These are phyloP conservation scores for Coniella lustricola DNA, from an alignment of 2,329 filamentous ascomycete genomes.

Conservation along the genomic window DNA sequence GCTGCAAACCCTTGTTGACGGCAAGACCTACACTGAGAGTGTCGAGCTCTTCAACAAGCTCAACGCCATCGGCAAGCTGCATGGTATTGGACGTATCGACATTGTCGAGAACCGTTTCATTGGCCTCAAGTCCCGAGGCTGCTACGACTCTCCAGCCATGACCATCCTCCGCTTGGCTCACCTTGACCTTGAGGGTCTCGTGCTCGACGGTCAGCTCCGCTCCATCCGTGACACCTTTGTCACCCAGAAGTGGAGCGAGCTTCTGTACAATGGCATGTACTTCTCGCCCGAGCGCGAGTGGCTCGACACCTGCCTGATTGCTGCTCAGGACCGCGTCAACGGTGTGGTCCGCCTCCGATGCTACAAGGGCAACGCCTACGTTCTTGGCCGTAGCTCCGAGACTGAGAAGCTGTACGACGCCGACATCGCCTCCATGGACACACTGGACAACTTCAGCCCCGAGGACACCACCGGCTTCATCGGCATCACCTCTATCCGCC, in stretches of 20 bases:
- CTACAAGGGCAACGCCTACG: slow-evolving; percentile 38
- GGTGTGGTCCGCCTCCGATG: slow-evolving; percentile 26
- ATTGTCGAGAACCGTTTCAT: slow-evolving; percentile 58
- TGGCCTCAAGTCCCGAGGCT: slow-evolving; percentile 72
- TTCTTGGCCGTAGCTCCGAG: slow-evolving; percentile 37
- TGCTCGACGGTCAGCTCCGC: slow-evolving; percentile 52
- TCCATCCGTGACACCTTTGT: slow-evolving; percentile 52
- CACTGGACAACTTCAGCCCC: slow-evolving; percentile 18
- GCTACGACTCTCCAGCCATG: slow-evolving; percentile 64
- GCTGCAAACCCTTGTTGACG: slow-evolving; percentile 35
- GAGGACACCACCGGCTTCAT: slow-evolving; percentile 32
- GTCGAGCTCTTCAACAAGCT: slow-evolving; percentile 65
- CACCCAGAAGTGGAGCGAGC: slow-evolving; percentile 42
- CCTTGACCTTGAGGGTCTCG: slow-evolving; percentile 40
- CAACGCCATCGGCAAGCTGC: slow-evolving; percentile 63
- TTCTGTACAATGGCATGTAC: slow-evolving; percentile 37
- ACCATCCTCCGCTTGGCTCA: slow-evolving; percentile 33
- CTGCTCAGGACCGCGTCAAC: slow-evolving; percentile 47
- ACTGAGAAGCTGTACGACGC: slow-evolving; percentile 45
- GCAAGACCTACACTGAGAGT: slow-evolving; percentile 58
- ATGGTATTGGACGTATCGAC: slow-evolving; percentile 75
- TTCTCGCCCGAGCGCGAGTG: slow-evolving; percentile 51
- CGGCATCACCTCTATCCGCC: slow-evolving; percentile 47
- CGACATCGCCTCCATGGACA: slow-evolving; percentile 39
- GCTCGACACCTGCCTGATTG: slow-evolving; percentile 55